Conservation (phyloP, 2,329 filamentous ascomycete genomes). For the Byssoonygena ceratinophila region DNA sequence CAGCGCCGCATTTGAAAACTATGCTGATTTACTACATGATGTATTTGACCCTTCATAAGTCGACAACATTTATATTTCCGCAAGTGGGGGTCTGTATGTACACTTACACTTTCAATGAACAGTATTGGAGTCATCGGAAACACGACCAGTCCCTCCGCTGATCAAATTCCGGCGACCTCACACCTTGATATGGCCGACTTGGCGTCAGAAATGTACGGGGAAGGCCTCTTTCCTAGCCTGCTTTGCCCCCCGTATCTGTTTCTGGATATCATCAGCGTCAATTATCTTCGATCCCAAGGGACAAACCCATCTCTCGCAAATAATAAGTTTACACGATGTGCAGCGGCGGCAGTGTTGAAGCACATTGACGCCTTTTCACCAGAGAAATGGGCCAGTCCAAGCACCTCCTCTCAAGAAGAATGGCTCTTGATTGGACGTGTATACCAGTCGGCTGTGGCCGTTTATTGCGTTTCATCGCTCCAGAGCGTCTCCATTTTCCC, state of each 20-base stretch:
- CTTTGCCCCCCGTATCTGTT: constrained; percentile 1
- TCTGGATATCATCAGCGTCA: constrained; percentile 4
- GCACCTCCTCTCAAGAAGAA: neutral
- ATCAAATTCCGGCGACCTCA: neutral
- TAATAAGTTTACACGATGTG: neutral
- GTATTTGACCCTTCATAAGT: constrained; percentile 11
- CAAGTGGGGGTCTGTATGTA: too few relatives aligned
- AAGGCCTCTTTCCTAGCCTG: neutral
- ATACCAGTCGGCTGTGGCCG: neutral
- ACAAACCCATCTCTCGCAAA: neutral
- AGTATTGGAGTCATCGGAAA: constrained; percentile 5
- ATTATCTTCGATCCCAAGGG: constrained; percentile 1
- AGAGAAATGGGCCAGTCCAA: neutral
- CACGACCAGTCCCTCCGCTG: neutral
- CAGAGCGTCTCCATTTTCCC: constrained; percentile 3
- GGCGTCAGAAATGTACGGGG: constrained; percentile 3
- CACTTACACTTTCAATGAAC: too few relatives aligned
- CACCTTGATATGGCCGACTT: neutral
- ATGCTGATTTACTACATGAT: constrained; percentile 14
- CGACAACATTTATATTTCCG: too few relatives aligned
- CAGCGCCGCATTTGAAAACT: constrained; percentile 4
- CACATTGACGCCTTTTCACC: constrained; percentile 2
- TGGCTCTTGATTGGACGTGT: neutral
- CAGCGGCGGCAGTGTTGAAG: neutral
- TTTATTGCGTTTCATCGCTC: constrained; percentile 1